phyloP scores from a whole-genome alignment of 2,329 filamentous ascomycete genomes.

The Monosporascus sp. region DNA sequence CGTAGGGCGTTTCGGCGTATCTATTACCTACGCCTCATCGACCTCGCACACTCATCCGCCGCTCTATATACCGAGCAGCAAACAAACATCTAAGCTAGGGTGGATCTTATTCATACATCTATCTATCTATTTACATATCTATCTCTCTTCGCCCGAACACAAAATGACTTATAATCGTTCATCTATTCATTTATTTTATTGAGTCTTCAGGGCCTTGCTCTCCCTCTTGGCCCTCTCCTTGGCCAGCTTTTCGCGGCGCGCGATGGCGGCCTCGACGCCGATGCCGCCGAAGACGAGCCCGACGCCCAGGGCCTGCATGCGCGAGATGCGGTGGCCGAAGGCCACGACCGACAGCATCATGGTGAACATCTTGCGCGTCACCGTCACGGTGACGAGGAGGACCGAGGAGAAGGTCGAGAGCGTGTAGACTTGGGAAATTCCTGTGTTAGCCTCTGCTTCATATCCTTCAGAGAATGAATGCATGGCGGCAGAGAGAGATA shows the following conservation, averaged over 20 bases:
- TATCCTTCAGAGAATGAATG: no score
- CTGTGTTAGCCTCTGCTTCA: neutral
- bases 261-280: constrained; percentile 80
- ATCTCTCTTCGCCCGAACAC: neutral
- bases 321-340: constrained; percentile 81
- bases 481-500: no score
- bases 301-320: constrained; percentile 93
- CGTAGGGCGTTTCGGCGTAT: no score
- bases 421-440: constrained; percentile 67
- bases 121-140: neutral
- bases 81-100: no score
- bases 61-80: no score
- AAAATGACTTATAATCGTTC: no score
- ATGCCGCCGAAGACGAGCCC: constrained; percentile 92
- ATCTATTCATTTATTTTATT: no score
- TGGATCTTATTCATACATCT: no score
- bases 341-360: constrained; percentile 95
- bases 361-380: constrained; percentile 97
- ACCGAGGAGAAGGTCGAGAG: constrained; percentile 88
- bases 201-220: constrained; percentile 23
- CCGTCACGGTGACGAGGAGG: constrained; percentile 90
- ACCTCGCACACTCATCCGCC: no score
- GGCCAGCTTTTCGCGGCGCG: constrained; percentile 73
- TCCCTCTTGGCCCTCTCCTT: constrained; percentile 63
- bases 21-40: no score